Base-by-base conservation (phyloP, 768 basidiomycete genomes). In the Hysterangium stoloniferum region DNA sequence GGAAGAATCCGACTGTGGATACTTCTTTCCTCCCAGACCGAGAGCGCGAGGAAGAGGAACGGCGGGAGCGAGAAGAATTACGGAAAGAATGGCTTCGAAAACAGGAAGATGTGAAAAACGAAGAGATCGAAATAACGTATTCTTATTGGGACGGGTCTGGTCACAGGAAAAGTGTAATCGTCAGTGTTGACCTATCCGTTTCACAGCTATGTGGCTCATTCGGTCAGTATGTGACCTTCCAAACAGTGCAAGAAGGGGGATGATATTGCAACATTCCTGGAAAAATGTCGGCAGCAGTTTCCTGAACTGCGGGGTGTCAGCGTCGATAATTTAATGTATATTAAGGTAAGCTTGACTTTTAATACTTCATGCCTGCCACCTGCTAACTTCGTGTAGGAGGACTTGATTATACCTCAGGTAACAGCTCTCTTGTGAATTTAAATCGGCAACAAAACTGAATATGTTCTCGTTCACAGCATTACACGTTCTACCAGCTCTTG, bases 101-200 rank as follows among this genome's bases (percentile, higher is more conserved):
- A 55, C 84, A 87, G 58, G 75, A 83, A 64, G 73, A 81, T 20
- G 76, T 84, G 48, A 84, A 84, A 63, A 60, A 68, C 24, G 84
- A 85, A 56, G 76, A 77, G 20, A 88, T 99, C 48, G 96, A 98
- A 66, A 76, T 99, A 50, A 84, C 84, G 0, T 99, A 97, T 62
- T 96, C 92, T 0, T 99, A 84, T 65, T 99, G 96, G 96, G 96
- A 99, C 64, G 96, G 96, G 9, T 92, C 86, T 60, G 96, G 96
- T 0, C 96, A 98, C 68, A 74, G 96, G 46, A 96, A 94, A 70
- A 84, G 81, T 44, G 94, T 95, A 13, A 74, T 71, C 59, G 95
- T 95, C 60, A 67, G 88, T 74, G 46, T 24, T 27, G 20, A 19
- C 33, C 29, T 45, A 13, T 47, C 42, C 34, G 13, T 40, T 15